A percentile compares a stretch with the other conserved stretches of the same genome.
These are phyloP conservation scores for Monilinia aucupariae DNA, from an alignment of 2,329 filamentous ascomycete species.

Conservation along the genomic window DNA sequence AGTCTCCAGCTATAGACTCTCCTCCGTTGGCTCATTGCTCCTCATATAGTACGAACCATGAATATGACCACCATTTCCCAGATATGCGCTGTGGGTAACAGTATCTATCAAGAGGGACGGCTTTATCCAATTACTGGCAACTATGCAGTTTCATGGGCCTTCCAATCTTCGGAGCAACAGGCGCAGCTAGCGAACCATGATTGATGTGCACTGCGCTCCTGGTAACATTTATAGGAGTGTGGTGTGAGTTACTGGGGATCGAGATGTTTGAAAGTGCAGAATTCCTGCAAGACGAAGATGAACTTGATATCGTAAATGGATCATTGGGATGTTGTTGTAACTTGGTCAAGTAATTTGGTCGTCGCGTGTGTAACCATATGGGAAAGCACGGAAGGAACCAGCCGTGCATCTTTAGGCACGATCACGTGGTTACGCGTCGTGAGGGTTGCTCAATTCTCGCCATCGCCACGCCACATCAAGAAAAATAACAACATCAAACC, in stretches of 20 bases:
- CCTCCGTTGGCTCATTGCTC: neutral
- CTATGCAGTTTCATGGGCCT: neutral
- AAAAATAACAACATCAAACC: neutral
- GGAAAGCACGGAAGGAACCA: neutral
- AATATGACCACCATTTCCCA: neutral
- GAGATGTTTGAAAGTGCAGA: neutral
- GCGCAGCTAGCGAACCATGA: neutral
- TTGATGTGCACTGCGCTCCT: neutral
- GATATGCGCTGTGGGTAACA: neutral
- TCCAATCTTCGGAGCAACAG: neutral
- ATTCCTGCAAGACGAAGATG: neutral
- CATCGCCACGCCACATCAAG: constrained; percentile 5
- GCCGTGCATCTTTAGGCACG: neutral
- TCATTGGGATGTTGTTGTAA: no score
- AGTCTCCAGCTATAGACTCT: neutral
- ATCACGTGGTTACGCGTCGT: neutral
- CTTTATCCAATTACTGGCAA: neutral
- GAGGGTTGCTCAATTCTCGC: neutral
- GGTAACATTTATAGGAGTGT: neutral
- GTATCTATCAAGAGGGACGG: neutral
- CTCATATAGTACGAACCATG: neutral
- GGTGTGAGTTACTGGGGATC: no score
- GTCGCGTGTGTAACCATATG: no score
- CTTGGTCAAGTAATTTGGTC: neutral
- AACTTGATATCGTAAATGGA: no score